A percentile compares a stretch with the other conserved stretches of the same genome.
phyloP scores from a whole-genome alignment of 1,284 basidiomycete species.

The Taiwanofungus camphoratus region DNA sequence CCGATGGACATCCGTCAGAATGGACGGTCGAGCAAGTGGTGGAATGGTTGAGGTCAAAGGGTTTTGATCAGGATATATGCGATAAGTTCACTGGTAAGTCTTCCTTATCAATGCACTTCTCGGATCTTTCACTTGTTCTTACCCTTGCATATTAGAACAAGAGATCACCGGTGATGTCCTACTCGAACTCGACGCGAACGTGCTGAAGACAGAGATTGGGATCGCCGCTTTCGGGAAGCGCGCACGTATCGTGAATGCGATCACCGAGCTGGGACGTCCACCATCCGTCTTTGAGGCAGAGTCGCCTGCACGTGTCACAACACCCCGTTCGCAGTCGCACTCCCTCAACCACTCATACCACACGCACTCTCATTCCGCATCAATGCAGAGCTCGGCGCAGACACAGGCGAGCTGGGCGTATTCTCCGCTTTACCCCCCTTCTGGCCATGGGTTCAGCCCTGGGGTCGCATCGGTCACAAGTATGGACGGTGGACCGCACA shows the following conservation, averaged over 20 bases:
- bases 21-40: slow-evolving; percentile 91
- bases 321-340: slow-evolving; percentile 35
- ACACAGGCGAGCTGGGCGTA: slow-evolving; percentile 31
- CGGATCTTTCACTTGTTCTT: background rate
- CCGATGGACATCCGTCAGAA: slow-evolving; percentile 47
- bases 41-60: slow-evolving; percentile 81
- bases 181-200: slow-evolving; percentile 86
- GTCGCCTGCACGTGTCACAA: slow-evolving; percentile 22
- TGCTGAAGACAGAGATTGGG: slow-evolving; percentile 94
- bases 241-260: slow-evolving; percentile 91
- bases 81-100: slow-evolving; percentile 79
- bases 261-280: slow-evolving; percentile 79
- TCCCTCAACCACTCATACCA: slow-evolving; percentile 37
- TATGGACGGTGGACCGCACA: slow-evolving; percentile 36
- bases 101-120: background rate
- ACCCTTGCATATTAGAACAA: slow-evolving; percentile 61
- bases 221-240: slow-evolving; percentile 94
- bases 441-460: slow-evolving; percentile 16
- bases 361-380: slow-evolving; percentile 39
- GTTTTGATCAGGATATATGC: slow-evolving; percentile 80
- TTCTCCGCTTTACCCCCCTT: slow-evolving; percentile 26
- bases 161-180: slow-evolving; percentile 98
- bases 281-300: slow-evolving; percentile 39
- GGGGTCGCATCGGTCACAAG: slow-evolving; percentile 25
- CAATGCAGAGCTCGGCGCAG: slow-evolving; percentile 34